These are phyloP conservation scores for Rhizophagus prolifer DNA, from an alignment of 192 early-diverging fungal species.

Conservation along the genomic window DNA sequence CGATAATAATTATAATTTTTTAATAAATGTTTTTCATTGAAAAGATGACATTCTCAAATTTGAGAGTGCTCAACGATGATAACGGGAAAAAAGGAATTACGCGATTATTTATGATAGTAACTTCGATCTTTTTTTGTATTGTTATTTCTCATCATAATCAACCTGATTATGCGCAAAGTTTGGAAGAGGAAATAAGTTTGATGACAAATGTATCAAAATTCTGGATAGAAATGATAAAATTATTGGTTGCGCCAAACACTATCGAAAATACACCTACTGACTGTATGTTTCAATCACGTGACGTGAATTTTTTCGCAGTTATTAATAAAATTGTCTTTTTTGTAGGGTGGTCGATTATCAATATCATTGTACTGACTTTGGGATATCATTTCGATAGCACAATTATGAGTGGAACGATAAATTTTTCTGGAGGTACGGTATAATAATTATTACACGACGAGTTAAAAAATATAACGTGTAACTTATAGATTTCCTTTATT, in stretches of 20 bases:
- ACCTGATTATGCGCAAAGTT: not conserved
- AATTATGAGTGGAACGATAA: not conserved
- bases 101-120: not conserved
- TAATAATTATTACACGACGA: not conserved
- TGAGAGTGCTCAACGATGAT: not conserved
- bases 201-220: not conserved
- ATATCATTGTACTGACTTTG: not conserved
- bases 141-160: not conserved
- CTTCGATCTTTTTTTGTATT: not conserved
- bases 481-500: not conserved
- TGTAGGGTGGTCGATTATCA: not conserved
- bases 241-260: not conserved
- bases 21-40: not conserved
- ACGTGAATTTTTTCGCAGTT: not conserved
- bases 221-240: not conserved
- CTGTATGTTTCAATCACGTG: not conserved
- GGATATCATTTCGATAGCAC: not conserved
- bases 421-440: not conserved
- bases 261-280: not conserved
- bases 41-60: conserved; percentile 1
- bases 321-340: not conserved
- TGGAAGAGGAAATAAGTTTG: not conserved
- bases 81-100: not conserved
- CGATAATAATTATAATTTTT: not conserved
- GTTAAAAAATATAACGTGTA: not conserved